Percentiles rank a stretch among this genome's conserved stretches.
Evolutionary conservation across 805 yeast genomes (phyloP).

Genomic region (Hemisphaericaspora nanyangensis): DNA sequence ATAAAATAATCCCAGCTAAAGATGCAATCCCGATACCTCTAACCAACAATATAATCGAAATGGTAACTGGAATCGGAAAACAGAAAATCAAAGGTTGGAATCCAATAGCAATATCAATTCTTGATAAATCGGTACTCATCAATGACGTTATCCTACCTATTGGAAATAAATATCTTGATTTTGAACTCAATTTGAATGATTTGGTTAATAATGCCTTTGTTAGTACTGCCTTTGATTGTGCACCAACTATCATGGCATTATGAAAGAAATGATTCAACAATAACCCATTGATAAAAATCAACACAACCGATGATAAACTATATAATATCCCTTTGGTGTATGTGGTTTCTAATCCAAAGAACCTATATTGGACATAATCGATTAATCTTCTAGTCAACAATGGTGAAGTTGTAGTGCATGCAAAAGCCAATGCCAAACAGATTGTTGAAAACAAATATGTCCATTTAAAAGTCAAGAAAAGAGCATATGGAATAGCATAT

Average conservation of each 20-base stretch:
- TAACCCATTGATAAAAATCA: constrained; percentile 46
- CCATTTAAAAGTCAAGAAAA: constrained; percentile 47
- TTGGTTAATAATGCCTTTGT: constrained; percentile 37
- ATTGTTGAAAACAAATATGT: constrained; percentile 39
- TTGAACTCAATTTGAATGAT: constrained; percentile 34
- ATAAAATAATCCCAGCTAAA: constrained; percentile 40
- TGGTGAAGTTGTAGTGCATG: constrained; percentile 56
- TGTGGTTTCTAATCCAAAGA: constrained; percentile 36
- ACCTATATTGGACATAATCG: constrained; percentile 53
- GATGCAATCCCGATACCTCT: constrained; percentile 37
- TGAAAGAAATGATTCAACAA: constrained; percentile 41
- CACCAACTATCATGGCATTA: constrained; percentile 41
- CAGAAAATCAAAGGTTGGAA: constrained; percentile 40
- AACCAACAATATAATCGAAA: constrained; percentile 34
- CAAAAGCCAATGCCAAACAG: constrained; percentile 44
- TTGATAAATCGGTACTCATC: constrained; percentile 40
- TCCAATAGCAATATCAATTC: constrained; percentile 43
- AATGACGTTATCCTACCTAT: constrained; percentile 39
- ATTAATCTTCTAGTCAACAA: constrained; percentile 63
- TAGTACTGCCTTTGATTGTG: constrained; percentile 35
- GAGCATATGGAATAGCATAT: constrained; percentile 37
- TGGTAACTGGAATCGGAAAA: constrained; percentile 40
- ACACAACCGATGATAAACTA: constrained; percentile 61
- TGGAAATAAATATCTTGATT: constrained; percentile 31
- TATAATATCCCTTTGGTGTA: constrained; percentile 69